Base-by-base conservation (phyloP, 805 yeast genomes). In the Cyberlindnera subsufficiens region DNA sequence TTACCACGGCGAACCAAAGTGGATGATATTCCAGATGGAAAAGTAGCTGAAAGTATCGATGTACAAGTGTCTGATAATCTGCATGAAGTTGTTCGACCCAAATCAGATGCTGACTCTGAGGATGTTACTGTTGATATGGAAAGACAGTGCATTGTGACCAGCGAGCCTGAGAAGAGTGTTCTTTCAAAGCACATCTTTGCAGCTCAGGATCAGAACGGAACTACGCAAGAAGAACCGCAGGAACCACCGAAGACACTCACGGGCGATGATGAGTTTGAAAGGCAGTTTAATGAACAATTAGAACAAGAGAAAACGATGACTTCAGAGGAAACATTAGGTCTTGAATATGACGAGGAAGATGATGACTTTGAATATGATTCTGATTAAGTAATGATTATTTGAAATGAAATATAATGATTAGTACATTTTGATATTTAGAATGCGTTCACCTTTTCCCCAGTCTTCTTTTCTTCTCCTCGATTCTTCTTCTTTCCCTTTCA, bases 401-500 rank as follows among this genome's bases (percentile, higher is more conserved):
- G 15, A 35, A 30, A 35, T 17, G 30, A 35, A n/a, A 17, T 30
- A 6, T 29, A 27, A 39, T 39, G 38, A 27, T 16, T 19, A 33
- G 32, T 27, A 22, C 27, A 22, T 10, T 22, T 22, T 9, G 27
- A 9, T 22, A 22, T 22, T 22, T 22, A 22, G 10, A 8, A 22
- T 22, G 27, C 27, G 38, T 9, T 35, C 15, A 13, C 38, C 31
- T 39, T 37, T 41, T 39, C 13, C 56, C 55, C 39, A 63, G 56
- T 37, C 70, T 56, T 45, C 59, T 64, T 52, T 78, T 78, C 51
- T 80, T 78, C 48, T 69, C 73, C 46, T 61, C 60, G 14, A 70
- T 70, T 42, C 66, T 71, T 45, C 59, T 61, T 46, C 71, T 77
- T 49, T 84, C 79, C 56, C 79, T 71, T 42, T 68, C 76, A 55